Evolutionary conservation across 106 monocot genomes (phyloP), one percentile per base, ranked within the genome.

Genomic region (Dendrobium catenatum): DNA sequence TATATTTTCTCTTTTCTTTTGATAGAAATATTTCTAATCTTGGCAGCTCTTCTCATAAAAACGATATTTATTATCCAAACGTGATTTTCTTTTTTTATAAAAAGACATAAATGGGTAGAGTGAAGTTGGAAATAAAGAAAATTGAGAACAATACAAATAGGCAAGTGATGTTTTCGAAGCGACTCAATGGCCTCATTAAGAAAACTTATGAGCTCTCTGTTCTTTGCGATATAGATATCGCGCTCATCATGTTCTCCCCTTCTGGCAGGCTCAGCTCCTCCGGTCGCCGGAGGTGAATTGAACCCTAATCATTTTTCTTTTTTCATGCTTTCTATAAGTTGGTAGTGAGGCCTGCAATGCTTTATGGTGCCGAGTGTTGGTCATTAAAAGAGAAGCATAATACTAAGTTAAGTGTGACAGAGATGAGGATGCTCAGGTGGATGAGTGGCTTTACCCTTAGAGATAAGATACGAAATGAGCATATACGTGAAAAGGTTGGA

Each of bases 211-310:
- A 96, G 84, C 90, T 96, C 55, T 92, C 94, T 29, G 87, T 96
- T n/a, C 86, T 96, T 6, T 96, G 96, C 77, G 96, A 94, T 79
- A 94, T 92, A 56, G 90, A 96, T 55, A 88, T 96, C 77, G 90
- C 90, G 2, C 90, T 96, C 58, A 89, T 96, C 85, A 90, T 94
- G 89, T 96, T 96, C 86, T 96, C 96, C n/a, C 88, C 91, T 49
- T 94, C 96, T 48, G 89, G 88, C 43, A 51, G 81, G 5, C 89
- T 96, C 41, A 96, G 94, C 85, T 87, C 94, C 90, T 92, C 96
- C 31, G 93, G 94, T 55, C 61, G 86, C 10, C 76, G 88, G 10
- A 89, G 93, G 96, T 93, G 9, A 68, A 26, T 2, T 1, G 26
- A 29, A 2, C 6, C 27, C 1, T 29, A 24, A 9, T 68, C 8